phyloP scores from a whole-genome alignment of 2,329 filamentous ascomycete genomes.

The Clarireedia homoeocarpa region DNA sequence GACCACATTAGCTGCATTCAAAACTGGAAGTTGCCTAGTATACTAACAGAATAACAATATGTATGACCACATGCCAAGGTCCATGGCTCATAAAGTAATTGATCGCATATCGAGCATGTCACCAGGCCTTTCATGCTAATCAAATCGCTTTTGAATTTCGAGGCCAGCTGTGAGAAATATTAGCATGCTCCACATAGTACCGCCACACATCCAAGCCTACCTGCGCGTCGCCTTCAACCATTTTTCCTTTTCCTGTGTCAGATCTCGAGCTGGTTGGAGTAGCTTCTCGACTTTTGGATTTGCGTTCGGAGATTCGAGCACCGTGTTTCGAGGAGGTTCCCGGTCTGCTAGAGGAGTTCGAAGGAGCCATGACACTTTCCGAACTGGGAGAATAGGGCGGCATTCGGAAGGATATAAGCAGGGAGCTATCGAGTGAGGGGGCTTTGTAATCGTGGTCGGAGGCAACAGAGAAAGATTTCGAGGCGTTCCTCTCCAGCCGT shows the following conservation, averaged over 20 bases:
- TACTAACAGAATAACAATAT: slow-evolving; percentile 56
- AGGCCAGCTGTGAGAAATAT: slow-evolving; percentile 20
- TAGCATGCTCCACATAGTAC: background rate
- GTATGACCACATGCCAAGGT: slow-evolving; percentile 62
- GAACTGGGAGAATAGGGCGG: background rate
- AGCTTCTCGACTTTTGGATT: slow-evolving; percentile 7
- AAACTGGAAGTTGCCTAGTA: background rate
- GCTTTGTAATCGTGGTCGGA: background rate
- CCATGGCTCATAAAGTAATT: slow-evolving; percentile 62
- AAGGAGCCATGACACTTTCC: slow-evolving; percentile 12
- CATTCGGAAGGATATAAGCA: background rate
- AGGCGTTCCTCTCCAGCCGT: too few species aligned
- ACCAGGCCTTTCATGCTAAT: slow-evolving; percentile 51
- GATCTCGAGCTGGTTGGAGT: background rate
- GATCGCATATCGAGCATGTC: slow-evolving; percentile 62
- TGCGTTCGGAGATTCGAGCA: background rate
- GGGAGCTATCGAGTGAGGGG: background rate
- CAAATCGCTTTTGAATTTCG: slow-evolving; percentile 39
- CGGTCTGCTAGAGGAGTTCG: slow-evolving; percentile 6
- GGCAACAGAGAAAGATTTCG: background rate
- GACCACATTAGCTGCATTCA: slow-evolving; percentile 13
- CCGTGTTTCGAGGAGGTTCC: background rate
- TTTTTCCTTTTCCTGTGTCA: slow-evolving; percentile 1
- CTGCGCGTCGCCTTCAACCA: slow-evolving; percentile 12
- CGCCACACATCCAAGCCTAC: slow-evolving; percentile 8